Conservation (phyloP, 495 filamentous ascomycete species). For the Aspergillus ellipticus region DNA sequence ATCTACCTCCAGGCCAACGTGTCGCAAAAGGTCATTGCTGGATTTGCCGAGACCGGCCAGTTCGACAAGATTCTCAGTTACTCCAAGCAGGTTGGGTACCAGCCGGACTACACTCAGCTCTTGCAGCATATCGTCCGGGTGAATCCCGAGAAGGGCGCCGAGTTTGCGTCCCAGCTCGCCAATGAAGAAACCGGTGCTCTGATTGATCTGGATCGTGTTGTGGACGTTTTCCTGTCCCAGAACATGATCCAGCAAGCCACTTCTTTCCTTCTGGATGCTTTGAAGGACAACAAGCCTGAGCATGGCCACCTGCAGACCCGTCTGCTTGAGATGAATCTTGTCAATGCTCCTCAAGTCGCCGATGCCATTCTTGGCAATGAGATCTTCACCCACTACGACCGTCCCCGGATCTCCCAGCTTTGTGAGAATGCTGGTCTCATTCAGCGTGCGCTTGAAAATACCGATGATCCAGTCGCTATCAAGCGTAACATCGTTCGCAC, state of each 20-base stretch:
- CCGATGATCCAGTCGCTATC: slow-evolving; percentile 82
- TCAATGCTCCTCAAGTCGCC: slow-evolving; percentile 94
- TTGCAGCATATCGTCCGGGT: slow-evolving; percentile 88
- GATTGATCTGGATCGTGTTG: slow-evolving; percentile 89
- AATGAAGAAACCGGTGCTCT: slow-evolving; percentile 80
- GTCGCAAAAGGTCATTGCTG: slow-evolving; percentile 88
- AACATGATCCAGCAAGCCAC: slow-evolving; percentile 97
- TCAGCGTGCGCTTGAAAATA: slow-evolving; percentile 90
- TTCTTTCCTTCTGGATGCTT: slow-evolving; percentile 89
- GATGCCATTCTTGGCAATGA: slow-evolving; percentile 96
- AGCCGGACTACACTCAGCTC: slow-evolving; percentile 85
- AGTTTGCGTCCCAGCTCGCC: slow-evolving; percentile 85
- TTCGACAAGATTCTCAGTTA: slow-evolving; percentile 95
- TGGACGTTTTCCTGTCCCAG: slow-evolving; percentile 96
- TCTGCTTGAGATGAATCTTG: slow-evolving; percentile 94
- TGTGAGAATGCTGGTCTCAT: slow-evolving; percentile 88
- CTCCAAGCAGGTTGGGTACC: slow-evolving; percentile 74
- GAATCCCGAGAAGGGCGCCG: slow-evolving; percentile 90
- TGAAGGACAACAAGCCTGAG: slow-evolving; percentile 91
- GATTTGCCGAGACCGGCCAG: slow-evolving; percentile 90
- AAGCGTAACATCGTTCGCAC: slow-evolving; percentile 83
- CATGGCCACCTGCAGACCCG: slow-evolving; percentile 91
- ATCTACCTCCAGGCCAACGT: slow-evolving; percentile 88
- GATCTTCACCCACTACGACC: slow-evolving; percentile 96
- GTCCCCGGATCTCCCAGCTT: slow-evolving; percentile 75